phyloP scores from a whole-genome alignment of 441 rosid species.

The Daphne laureola region DNA sequence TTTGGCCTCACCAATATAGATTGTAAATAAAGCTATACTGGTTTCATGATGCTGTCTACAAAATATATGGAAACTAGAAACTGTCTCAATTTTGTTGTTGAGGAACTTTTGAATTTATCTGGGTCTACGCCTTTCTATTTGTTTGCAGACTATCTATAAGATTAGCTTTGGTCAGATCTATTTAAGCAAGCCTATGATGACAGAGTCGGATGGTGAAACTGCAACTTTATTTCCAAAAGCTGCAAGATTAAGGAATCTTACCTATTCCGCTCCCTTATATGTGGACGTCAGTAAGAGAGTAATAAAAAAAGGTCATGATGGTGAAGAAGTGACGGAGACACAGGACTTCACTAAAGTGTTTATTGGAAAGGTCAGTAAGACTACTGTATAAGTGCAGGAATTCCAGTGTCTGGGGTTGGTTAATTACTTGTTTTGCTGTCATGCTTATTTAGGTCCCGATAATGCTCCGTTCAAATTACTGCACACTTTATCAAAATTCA shows the following conservation, averaged over 20 bases:
- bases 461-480: constrained; percentile 94
- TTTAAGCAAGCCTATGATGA: constrained; percentile 98
- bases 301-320: constrained; percentile 90
- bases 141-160: constrained; percentile 80
- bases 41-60: neutral
- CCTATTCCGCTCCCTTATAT: constrained; percentile 91
- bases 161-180: constrained; percentile 93
- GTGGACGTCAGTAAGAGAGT: constrained; percentile 89
- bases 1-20: too few species aligned
- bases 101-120: neutral
- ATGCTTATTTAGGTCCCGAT: constrained; percentile 63
- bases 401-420: constrained; percentile 5
- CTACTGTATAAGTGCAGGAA: constrained; percentile 2
- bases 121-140: constrained; percentile 12
- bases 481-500: constrained; percentile 84
- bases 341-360: constrained; percentile 90
- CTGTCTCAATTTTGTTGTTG: neutral
- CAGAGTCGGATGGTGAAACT: constrained; percentile 94
- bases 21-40: too few species aligned
- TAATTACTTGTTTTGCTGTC: constrained; percentile 5
- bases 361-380: constrained; percentile 66
- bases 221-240: constrained; percentile 95
- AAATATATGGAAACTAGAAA: too few species aligned
- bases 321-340: constrained; percentile 90
- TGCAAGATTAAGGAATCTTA: constrained; percentile 92